These are phyloP conservation scores for Acacia concinna DNA, from an alignment of 331 rosid species.

Conservation along the genomic window DNA sequence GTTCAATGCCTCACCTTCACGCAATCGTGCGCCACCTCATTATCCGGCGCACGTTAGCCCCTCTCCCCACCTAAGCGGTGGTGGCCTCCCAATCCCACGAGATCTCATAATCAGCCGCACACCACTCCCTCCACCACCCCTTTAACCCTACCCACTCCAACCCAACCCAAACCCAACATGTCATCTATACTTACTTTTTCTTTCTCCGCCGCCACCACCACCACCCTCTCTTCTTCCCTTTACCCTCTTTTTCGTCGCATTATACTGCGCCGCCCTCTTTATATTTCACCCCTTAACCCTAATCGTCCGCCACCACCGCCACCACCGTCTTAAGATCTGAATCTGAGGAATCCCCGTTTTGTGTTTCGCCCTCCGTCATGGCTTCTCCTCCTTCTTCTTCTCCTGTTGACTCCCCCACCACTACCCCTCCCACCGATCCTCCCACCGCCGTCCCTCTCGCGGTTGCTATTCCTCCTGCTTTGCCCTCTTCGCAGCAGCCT, in stretches of 20 bases:
- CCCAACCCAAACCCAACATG: background rate
- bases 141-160: background rate
- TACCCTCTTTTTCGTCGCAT: background rate
- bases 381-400: background rate
- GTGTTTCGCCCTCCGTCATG: background rate
- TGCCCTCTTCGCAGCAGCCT: background rate
- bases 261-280: background rate
- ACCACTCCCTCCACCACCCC: background rate
- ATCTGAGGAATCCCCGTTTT: background rate
- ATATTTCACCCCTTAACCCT: background rate
- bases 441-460: slow-evolving; percentile 6
- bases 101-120: slow-evolving; percentile 2
- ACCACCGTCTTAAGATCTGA: background rate
- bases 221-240: background rate
- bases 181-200: background rate
- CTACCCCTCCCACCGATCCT: background rate
- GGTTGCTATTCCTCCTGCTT: background rate
- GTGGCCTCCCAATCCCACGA: slow-evolving; percentile 51
- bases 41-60: slow-evolving; percentile 52
- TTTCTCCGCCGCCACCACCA: background rate
- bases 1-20: background rate
- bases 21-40: background rate
- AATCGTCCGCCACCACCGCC: background rate
- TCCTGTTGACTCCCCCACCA: background rate
- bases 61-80: slow-evolving; percentile 76